Percentiles rank a stretch among this genome's conserved stretches.
Evolutionary conservation across 2,329 filamentous ascomycete genomes (phyloP).

Genomic region (Hypoxylon sp.): DNA sequence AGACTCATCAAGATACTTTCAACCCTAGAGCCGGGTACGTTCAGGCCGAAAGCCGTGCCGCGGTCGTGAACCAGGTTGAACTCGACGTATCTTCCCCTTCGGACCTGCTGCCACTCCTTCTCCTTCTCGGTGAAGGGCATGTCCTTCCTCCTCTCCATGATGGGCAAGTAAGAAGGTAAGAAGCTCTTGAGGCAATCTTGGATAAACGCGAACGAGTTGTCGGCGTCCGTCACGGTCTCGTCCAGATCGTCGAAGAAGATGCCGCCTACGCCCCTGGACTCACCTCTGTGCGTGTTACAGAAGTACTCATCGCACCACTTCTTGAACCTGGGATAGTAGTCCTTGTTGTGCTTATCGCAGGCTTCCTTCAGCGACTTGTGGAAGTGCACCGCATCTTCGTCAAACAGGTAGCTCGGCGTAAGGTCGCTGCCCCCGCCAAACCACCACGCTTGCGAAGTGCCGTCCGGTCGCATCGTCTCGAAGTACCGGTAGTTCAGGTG

Average conservation of each 20-base stretch:
- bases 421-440: slow-evolving; percentile 95
- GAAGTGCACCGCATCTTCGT: slow-evolving; percentile 97
- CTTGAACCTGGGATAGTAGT: slow-evolving; percentile 94
- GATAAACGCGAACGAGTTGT: slow-evolving; percentile 89
- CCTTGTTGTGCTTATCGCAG: slow-evolving; percentile 91
- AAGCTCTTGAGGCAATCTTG: slow-evolving; percentile 87
- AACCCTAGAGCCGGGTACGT: slow-evolving; percentile 87
- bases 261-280: slow-evolving; percentile 87
- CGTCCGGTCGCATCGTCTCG: slow-evolving; percentile 87
- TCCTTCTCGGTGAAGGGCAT: slow-evolving; percentile 87
- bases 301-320: slow-evolving; percentile 99
- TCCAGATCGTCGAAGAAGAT: slow-evolving; percentile 99
- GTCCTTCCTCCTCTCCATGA: slow-evolving; percentile 86
- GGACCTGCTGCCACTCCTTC: slow-evolving; percentile 96
- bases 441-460: slow-evolving; percentile 90
- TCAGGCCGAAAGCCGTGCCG: slow-evolving; percentile 91
- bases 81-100: slow-evolving; percentile 94
- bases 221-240: slow-evolving; percentile 82
- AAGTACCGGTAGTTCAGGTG: slow-evolving; percentile 99
- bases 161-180: slow-evolving; percentile 88
- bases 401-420: slow-evolving; percentile 92
- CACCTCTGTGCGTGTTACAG: slow-evolving; percentile 87
- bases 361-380: slow-evolving; percentile 91
- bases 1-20: slow-evolving; percentile 99
- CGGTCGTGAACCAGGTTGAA: slow-evolving; percentile 98